Evolutionary conservation across 1,139 yeast species (phyloP).

Genomic region (Magnusiomyces sp.): DNA sequence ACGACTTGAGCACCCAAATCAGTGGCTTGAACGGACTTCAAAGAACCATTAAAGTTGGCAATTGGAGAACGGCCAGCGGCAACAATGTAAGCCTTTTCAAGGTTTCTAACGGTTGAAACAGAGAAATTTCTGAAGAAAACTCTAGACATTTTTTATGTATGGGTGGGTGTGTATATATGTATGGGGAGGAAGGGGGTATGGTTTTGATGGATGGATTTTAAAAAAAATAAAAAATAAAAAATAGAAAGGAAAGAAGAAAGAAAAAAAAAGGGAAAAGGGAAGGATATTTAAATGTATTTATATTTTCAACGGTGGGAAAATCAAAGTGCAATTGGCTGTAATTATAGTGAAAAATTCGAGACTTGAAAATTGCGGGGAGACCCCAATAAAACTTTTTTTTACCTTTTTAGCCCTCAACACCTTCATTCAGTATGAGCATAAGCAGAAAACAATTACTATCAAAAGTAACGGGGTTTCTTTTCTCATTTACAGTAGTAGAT

Average conservation of each 20-base stretch:
- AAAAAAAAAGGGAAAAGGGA: not conserved
- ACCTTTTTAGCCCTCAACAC: no score
- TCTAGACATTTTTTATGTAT: constrained; percentile 8
- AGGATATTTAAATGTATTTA: no score
- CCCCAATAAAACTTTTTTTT: no score
- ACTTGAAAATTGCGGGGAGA: no score
- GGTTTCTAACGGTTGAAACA: constrained; percentile 7
- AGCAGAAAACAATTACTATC: no score
- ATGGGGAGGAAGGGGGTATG: not conserved
- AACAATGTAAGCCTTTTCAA: constrained; percentile 41
- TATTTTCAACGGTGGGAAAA: no score
- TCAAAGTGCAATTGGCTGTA: no score
- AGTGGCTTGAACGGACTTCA: constrained; percentile 42
- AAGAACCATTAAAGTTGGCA: constrained; percentile 49
- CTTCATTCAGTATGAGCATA: no score
- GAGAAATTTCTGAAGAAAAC: constrained; percentile 12
- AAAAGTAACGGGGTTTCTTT: no score
- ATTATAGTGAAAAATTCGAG: no score
- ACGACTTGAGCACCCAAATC: constrained; percentile 53
- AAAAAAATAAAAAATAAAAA: not conserved
- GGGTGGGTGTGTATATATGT: not conserved
- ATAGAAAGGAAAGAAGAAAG: not conserved
- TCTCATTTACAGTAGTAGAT: no score
- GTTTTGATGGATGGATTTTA: not conserved
- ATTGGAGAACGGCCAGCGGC: constrained; percentile 52